phyloP scores from a whole-genome alignment of 371 early-diverging fungal species.

The Mortierella sp. region DNA sequence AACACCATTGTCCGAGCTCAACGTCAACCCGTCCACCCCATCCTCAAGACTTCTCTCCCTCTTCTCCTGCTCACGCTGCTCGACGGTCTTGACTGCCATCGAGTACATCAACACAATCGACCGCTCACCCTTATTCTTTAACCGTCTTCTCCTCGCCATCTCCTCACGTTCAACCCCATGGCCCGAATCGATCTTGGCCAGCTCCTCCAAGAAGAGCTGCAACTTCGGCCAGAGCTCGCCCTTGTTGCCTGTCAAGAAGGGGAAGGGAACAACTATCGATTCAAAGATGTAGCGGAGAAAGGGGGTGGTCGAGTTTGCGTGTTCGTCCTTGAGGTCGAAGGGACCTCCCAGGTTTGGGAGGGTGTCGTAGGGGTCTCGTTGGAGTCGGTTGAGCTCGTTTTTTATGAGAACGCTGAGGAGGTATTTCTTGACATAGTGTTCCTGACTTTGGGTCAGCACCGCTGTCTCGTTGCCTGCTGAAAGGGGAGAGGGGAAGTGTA shows the following conservation, averaged over 20 bases:
- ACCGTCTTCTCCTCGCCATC: constrained; percentile 39
- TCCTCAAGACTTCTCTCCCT: constrained; percentile 12
- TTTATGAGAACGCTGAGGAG: constrained; percentile 48
- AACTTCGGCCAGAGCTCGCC: constrained; percentile 53
- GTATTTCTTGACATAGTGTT: constrained; percentile 56
- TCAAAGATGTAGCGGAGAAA: constrained; percentile 56
- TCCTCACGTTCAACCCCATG: constrained; percentile 52
- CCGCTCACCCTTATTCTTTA: constrained; percentile 45
- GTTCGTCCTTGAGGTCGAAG: constrained; percentile 47
- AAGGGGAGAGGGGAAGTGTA: not conserved
- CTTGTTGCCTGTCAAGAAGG: constrained; percentile 36
- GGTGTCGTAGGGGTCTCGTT: constrained; percentile 40
- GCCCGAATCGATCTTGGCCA: constrained; percentile 53
- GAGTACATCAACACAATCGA: constrained; percentile 46
- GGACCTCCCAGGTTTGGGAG: constrained; percentile 55
- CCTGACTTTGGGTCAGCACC: constrained; percentile 38
- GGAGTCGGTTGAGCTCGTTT: constrained; percentile 40
- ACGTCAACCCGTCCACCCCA: constrained; percentile 16
- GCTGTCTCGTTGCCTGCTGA: constrained; percentile 5
- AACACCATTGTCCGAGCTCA: not conserved
- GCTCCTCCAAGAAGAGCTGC: constrained; percentile 43
- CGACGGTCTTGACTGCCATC: constrained; percentile 51
- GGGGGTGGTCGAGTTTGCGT: constrained; percentile 42
- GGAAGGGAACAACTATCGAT: constrained; percentile 55
- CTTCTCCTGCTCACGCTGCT: constrained; percentile 47